Evolutionary conservation across 1,284 basidiomycete species (phyloP).

Genomic region (Ceratobasidium sp.): DNA sequence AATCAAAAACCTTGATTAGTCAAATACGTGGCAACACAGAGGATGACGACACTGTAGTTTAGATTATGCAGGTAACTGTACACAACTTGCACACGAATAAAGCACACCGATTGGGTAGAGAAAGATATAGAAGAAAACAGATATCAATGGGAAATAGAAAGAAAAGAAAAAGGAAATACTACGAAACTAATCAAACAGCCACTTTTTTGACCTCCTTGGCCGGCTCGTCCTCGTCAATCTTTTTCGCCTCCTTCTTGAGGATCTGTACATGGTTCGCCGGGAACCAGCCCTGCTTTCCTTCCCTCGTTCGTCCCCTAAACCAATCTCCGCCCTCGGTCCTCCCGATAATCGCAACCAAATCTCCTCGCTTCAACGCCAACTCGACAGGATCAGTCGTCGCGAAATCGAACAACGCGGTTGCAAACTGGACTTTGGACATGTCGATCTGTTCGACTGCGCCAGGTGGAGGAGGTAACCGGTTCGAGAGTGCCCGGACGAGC

Average conservation of each 20-base stretch:
- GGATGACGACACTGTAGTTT: no score
- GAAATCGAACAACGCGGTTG: constrained; percentile 87
- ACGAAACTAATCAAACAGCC: constrained; percentile 11
- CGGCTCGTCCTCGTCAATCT: neutral
- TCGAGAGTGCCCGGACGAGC: constrained; percentile 81
- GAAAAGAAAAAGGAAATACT: neutral
- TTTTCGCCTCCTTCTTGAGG: constrained; percentile 63
- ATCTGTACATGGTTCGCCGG: constrained; percentile 90
- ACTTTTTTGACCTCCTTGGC: constrained; percentile 5
- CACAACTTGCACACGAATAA: no score
- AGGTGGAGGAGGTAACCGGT: constrained; percentile 63
- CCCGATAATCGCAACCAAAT: constrained; percentile 94
- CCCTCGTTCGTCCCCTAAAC: constrained; percentile 96
- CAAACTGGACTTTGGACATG: constrained; percentile 85
- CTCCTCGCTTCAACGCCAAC: constrained; percentile 86
- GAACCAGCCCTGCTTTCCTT: constrained; percentile 97
- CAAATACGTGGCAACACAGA: no score
- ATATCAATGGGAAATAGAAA: no score
- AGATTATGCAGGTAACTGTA: no score
- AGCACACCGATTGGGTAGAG: no score
- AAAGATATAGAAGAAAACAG: no score
- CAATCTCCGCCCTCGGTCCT: constrained; percentile 89
- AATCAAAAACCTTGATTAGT: no score
- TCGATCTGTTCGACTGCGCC: constrained; percentile 70
- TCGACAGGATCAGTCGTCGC: constrained; percentile 81